A percentile compares a stretch with the other conserved stretches of the same genome.
phyloP scores from a whole-genome alignment of 495 filamentous ascomycete genomes.

The Daldinia caldariorum region DNA sequence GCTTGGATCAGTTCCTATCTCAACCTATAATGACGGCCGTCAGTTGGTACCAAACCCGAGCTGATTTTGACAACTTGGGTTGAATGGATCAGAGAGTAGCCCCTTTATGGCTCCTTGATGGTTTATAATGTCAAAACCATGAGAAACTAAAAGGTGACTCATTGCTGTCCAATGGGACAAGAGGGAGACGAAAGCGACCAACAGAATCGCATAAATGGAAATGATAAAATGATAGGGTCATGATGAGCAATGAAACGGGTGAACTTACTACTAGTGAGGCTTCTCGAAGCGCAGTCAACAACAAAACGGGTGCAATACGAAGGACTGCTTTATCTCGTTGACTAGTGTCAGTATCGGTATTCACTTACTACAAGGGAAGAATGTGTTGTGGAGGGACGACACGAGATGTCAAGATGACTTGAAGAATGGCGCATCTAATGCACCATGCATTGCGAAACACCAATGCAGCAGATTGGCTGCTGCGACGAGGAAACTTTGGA shows the following conservation, averaged over 20 bases:
- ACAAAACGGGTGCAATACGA: neutral
- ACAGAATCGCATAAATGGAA: neutral
- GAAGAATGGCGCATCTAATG: neutral
- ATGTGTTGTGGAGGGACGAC: neutral
- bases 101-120: neutral
- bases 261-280: slow-evolving; percentile 9
- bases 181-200: neutral
- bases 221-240: neutral
- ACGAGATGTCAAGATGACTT: neutral
- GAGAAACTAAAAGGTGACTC: neutral
- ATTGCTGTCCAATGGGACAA: neutral
- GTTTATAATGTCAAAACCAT: neutral
- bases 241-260: neutral
- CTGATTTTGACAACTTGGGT: neutral
- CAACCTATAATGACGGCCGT: slow-evolving; percentile 3
- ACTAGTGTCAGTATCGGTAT: neutral
- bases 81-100: neutral
- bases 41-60: neutral
- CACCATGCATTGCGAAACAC: neutral
- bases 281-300: neutral
- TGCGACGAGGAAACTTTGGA: neutral
- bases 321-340: neutral
- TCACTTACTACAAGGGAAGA: neutral
- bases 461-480: neutral
- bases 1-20: slow-evolving; percentile 1